A percentile compares a stretch with the other conserved stretches of the same genome.
Conservation (phyloP, 495 filamentous ascomycete genomes). For the Daldinia vernicosa region DNA sequence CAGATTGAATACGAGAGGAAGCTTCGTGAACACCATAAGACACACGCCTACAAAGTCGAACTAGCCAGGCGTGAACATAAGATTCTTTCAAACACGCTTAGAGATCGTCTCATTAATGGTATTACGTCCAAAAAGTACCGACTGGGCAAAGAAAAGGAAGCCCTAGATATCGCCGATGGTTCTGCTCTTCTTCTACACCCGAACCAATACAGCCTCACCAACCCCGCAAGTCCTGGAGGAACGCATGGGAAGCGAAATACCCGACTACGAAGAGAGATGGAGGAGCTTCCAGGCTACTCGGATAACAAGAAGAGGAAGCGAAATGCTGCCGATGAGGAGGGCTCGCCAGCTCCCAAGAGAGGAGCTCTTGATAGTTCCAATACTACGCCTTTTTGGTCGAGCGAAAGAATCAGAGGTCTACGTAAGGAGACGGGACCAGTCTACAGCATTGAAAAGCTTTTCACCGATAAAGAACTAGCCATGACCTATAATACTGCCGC, state of each 20-base stretch:
- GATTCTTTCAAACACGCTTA: conserved; percentile 77
- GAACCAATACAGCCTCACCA: conserved; percentile 87
- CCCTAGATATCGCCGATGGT: conserved; percentile 84
- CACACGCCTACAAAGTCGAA: conserved; percentile 69
- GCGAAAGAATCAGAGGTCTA: conserved; percentile 54
- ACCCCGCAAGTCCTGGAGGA: conserved; percentile 80
- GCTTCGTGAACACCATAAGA: conserved; percentile 59
- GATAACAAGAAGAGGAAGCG: conserved; percentile 83
- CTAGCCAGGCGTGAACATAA: conserved; percentile 85
- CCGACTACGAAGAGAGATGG: conserved; percentile 78
- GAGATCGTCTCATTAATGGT: conserved; percentile 81
- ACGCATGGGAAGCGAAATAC: conserved; percentile 84
- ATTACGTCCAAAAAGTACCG: conserved; percentile 78
- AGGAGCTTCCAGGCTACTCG: conserved; percentile 72
- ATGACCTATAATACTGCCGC: conserved; percentile 77
- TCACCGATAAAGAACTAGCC: conserved; percentile 91
- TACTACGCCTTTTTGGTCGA: conserved; percentile 65
- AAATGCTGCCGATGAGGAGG: conserved; percentile 72
- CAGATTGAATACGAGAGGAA: conserved; percentile 66
- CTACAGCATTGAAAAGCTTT: conserved; percentile 88
- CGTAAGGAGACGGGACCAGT: conserved; percentile 59
- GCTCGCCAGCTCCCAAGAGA: conserved; percentile 70
- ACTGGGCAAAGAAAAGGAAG: conserved; percentile 87
- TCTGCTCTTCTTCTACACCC: conserved; percentile 90
- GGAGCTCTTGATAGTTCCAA: conserved; percentile 56